Evolutionary conservation across 2,329 filamentous ascomycete genomes (phyloP), one percentile per base, ranked within the genome.

Genomic region (Botrytis fragariae): DNA sequence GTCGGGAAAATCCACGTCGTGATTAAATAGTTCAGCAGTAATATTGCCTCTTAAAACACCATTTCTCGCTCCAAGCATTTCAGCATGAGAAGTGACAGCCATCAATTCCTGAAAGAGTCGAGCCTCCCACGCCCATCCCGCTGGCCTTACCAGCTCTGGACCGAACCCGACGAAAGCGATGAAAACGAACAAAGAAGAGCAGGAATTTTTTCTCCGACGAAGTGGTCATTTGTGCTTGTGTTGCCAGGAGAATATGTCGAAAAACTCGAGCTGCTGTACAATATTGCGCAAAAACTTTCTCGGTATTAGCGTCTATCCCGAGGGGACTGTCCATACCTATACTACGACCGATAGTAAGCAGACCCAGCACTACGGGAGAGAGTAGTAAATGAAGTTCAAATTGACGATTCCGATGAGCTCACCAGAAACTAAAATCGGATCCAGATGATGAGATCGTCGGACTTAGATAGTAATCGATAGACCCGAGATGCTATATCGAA

Each of bases 231-330:
- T 62, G 69, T 71, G 59, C 60, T 72, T 44, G 70, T 45, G 70
- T 45, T 42, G 44, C 69, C 51, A 72, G 70, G 70, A 72, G 62
- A 72, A 72, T 72, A 68, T 68, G 65, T 68, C 35, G 63, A 72
- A 68, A 61, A 61, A 69, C 59, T 72, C 25, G 61, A 57, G 37
- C 61, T 68, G 70, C 62, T 67, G 70, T 72, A 72, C 70, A 60
- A 68, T 68, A 67, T 72, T 72, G 62, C 70, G 70, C 70, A 72
- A 67, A n/a, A 44, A 60, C 32, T 65, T 32, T 65, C 44, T 63
- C 20, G 35, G 45, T 65, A 42, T 65, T 71, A 71, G 59, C 35
- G 59, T 37, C n/a, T 45, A 32, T 68, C 12, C 29, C 48, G 48
- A 68, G 67, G 29, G 54, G 54, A 25, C 20, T 61, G 18, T 32